Evolutionary conservation across 345 rosid genomes (phyloP), one percentile per base, ranked within the genome.

Genomic region (Geranium rotundifolium): DNA sequence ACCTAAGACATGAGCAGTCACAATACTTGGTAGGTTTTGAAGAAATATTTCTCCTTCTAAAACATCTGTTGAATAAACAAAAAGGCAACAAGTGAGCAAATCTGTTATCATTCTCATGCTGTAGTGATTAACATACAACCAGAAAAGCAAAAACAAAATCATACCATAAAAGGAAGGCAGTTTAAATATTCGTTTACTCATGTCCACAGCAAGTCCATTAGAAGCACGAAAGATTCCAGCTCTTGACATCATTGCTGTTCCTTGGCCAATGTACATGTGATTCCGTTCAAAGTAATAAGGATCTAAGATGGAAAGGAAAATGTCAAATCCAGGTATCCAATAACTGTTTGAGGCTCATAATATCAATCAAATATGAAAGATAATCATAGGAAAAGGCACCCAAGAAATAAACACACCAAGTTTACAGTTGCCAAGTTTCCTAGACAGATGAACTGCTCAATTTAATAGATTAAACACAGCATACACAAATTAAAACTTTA

Each of bases 11-110:
- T 93, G 97, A 74, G 96, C 92, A 59, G 84, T 73, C 67, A 88
- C 73, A 57, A 93, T 85, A 71, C 99, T 93, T 60, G 99, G 97
- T 78, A 90, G 76, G 80, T 90, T 93, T 63, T 90, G 99, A 69
- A 93, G 96, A 85, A 93, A 93, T 76, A 93, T 82, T 75, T 93
- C 90, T 64, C 99, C 97, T 72, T 86, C 87, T 6, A 93, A 96
- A 71, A 90, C 90, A 79, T 90, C 97, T 93, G 79, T 29, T 1
- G 14, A 46, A 46, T 46, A 46, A 46, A 46, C 52, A 9, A 46
- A 46, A 7, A 46, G 27, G 52, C 16, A 46, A 46, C 52, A 7
- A 46, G 1, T 14, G 52, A 16, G 52, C 12, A 9, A 46, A 46
- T 9, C 12, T 46, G 41, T 8, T 34, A 34, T 34, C 41, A 5